Conservation (phyloP, 768 basidiomycete genomes). For the Brasilioporus rufonigricans region DNA sequence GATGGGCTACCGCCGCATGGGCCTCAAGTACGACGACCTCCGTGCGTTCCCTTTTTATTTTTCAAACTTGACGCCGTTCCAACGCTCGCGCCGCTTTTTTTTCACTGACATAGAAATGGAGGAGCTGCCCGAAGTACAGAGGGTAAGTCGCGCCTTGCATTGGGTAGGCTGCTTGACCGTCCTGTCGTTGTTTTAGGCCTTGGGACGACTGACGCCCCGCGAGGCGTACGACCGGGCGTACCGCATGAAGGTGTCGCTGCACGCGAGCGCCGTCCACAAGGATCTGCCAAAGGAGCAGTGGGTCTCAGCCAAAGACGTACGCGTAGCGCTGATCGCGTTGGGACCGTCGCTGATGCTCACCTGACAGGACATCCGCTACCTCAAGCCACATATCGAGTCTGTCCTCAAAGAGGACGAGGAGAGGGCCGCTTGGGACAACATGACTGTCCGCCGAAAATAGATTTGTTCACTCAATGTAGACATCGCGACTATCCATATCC, state of each 20-base stretch:
- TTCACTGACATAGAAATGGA: conserved; percentile 73
- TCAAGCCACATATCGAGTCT: conserved; percentile 70
- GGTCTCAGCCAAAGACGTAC: conserved; percentile 72
- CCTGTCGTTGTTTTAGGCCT: conserved; percentile 53
- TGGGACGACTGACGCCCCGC: conserved; percentile 72
- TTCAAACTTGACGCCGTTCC: too few relatives aligned
- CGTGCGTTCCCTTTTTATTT: conserved; percentile 46
- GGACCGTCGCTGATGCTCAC: conserved; percentile 7
- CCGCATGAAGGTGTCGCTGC: conserved; percentile 79
- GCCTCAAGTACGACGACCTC: conserved; percentile 94
- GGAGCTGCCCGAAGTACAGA: conserved; percentile 74
- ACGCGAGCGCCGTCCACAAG: conserved; percentile 75
- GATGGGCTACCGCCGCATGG: conserved; percentile 81
- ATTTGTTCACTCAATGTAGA: conserved; percentile 30
- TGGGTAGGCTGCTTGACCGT: too few relatives aligned
- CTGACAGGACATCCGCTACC: conserved; percentile 83
- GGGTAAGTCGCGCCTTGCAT: conserved; percentile 45
- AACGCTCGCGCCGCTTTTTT: background rate
- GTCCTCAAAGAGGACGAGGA: conserved; percentile 77
- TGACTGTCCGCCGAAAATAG: conserved; percentile 70
- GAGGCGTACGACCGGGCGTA: conserved; percentile 89
- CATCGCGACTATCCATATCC: conserved; percentile 14
- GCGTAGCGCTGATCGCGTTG: conserved; percentile 17
- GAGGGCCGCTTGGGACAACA: conserved; percentile 76
- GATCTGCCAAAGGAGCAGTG: conserved; percentile 81